phyloP scores from a whole-genome alignment of 2,329 filamentous ascomycete genomes.

The Talaromyces sp. region DNA sequence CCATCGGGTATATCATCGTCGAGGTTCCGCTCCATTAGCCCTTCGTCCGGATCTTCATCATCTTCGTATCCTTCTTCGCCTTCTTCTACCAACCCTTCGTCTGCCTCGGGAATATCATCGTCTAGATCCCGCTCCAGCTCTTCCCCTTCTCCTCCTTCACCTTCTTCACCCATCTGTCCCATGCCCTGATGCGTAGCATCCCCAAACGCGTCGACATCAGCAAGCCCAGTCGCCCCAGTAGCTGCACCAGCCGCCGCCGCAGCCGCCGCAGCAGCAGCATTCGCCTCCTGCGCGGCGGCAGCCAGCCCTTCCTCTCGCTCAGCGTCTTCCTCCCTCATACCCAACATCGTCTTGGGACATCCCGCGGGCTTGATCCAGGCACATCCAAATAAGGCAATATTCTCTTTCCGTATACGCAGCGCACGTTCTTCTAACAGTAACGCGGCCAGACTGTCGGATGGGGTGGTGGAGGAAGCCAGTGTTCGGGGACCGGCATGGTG shows the following conservation, averaged over 20 bases:
- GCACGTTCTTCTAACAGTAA: conserved; percentile 72
- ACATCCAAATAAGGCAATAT: conserved; percentile 81
- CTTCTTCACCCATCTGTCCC: conserved; percentile 35
- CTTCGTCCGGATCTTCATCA: conserved; percentile 49
- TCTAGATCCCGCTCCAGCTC: conserved; percentile 40
- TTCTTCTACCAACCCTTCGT: conserved; percentile 36
- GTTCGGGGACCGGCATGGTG: conserved; percentile 17
- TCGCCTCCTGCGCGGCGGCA: conserved; percentile 68
- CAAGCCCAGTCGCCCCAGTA: background rate
- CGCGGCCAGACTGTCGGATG: conserved; percentile 59
- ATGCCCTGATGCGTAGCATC: conserved; percentile 22
- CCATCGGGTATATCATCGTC: conserved; percentile 71
- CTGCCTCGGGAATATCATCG: conserved; percentile 43
- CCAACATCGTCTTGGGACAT: conserved; percentile 81
- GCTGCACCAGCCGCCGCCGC: background rate
- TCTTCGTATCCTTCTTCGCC: conserved; percentile 46
- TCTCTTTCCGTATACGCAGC: conserved; percentile 69
- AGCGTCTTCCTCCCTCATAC: conserved; percentile 80
- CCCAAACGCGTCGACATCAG: conserved; percentile 68
- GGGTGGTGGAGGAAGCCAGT: conserved; percentile 45
- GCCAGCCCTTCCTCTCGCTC: conserved; percentile 84
- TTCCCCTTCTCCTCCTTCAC: conserved; percentile 33
- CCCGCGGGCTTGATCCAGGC: conserved; percentile 89
- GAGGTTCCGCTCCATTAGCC: conserved; percentile 55
- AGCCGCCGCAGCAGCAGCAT: conserved; percentile 52